Evolutionary conservation across 805 yeast genomes (phyloP), one percentile per base, ranked within the genome.

Genomic region (Metschnikowia santaceciliae): DNA sequence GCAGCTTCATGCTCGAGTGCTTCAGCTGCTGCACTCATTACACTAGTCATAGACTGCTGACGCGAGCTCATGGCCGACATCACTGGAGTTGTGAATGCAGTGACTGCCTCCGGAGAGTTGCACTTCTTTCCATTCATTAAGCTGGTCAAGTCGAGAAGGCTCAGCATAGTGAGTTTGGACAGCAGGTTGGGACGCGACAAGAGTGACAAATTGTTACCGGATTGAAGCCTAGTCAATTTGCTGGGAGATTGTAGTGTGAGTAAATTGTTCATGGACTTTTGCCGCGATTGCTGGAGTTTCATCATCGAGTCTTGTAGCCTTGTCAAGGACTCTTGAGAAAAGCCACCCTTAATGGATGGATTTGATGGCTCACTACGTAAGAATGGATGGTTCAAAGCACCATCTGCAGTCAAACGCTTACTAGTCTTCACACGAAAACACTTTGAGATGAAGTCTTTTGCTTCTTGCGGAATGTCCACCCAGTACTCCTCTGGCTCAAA

Each of bases 401-500:
- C 69, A 2, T 59, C 62, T 0, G 83, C 79, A 0, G 79, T 72
- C 13, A 76, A 68, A 39, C 92, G 71, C 48, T 71, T 57, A 0
- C 52, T 48, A 0, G 80, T 72, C 55, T 81, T 78, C 3, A 74
- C 61, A 3, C 55, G 62, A 51, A 86, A 78, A 61, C 91, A 86
- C 26, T 65, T 56, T 11, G 66, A 59, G n/a, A 86, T 70, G 57
- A 86, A 84, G 53, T 79, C 79, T 64, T 78, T 78, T 40, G 87
- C 86, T n/a, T 70, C 69, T 3, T 62, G 60, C 15, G 82, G 73
- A 20, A 82, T 76, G 47, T 74, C 72, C 23, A 62, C 65, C 84
- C 86, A 79, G 60, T 79, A 76, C 54, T 76, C 79, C 4, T 73
- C 77, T n/a, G 88, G 87, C 52, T 82, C 86, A 55, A 81, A 82